Percentiles rank a stretch among this genome's conserved stretches.
phyloP scores from a whole-genome alignment of 352 stramenopile species.

The Pythium rhizo-oryzae region DNA sequence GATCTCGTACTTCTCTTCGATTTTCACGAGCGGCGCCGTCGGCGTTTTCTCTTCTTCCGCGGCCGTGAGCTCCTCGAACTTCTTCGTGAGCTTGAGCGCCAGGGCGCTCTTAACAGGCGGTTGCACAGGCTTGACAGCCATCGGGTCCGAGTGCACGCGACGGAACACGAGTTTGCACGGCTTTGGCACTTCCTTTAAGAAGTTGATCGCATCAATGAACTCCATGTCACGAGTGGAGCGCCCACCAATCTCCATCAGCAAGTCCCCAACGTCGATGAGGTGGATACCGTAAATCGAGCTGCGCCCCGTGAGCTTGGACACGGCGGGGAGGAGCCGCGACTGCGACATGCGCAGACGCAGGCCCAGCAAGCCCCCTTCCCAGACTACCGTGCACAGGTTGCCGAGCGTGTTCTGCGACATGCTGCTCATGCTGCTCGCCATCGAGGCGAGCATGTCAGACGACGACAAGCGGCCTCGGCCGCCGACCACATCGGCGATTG shows the following conservation, averaged over 20 bases:
- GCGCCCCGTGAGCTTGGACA: constrained; percentile 86
- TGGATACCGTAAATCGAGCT: constrained; percentile 88
- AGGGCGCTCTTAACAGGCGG: constrained; percentile 70
- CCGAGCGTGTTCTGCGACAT: constrained; percentile 56
- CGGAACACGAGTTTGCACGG: constrained; percentile 80
- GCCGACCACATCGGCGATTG: constrained; percentile 51
- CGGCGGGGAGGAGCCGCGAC: constrained; percentile 74
- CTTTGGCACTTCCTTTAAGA: constrained; percentile 80
- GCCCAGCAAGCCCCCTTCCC: constrained; percentile 80
- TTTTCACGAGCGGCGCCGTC: constrained; percentile 63
- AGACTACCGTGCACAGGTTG: constrained; percentile 81
- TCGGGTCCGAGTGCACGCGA: constrained; percentile 66
- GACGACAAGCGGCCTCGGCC: constrained; percentile 75
- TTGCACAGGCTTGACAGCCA: constrained; percentile 79
- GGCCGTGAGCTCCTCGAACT: constrained; percentile 76
- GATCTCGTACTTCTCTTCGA: constrained; percentile 87
- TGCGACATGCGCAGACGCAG: constrained; percentile 80
- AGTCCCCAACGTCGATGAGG: constrained; percentile 81
- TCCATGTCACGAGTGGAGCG: constrained; percentile 77
- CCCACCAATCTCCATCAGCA: constrained; percentile 76
- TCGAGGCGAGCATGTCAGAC: constrained; percentile 69
- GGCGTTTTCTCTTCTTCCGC: constrained; percentile 76
- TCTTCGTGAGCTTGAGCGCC: constrained; percentile 67
- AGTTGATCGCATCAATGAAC: constrained; percentile 83
- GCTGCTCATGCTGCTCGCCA: constrained; percentile 63